Evolutionary conservation across 2,329 filamentous ascomycete species (phyloP).

Genomic region (Aspergillus sp.): DNA sequence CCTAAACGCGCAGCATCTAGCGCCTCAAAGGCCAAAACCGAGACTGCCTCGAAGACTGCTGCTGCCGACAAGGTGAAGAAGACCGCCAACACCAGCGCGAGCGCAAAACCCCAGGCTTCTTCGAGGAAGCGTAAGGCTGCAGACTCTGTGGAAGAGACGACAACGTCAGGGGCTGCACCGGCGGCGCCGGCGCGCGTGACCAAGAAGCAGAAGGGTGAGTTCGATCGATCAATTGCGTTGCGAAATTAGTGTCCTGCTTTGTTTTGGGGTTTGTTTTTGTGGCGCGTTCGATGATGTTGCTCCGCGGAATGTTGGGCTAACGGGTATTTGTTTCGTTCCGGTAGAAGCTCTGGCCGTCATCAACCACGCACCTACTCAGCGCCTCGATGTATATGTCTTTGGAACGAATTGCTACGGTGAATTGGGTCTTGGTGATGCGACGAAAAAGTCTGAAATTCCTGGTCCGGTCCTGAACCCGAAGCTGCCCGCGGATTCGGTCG

Average conservation of each 20-base stretch:
- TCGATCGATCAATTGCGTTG: neutral
- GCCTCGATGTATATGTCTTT: constrained; percentile 75
- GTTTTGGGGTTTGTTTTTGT: neutral
- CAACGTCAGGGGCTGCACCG: neutral
- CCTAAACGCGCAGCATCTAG: constrained; percentile 3
- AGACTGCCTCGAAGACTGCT: neutral
- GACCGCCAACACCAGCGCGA: neutral
- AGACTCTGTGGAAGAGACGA: constrained; percentile 3
- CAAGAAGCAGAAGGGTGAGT: constrained; percentile 14
- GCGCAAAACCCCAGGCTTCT: neutral
- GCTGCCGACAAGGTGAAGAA: neutral
- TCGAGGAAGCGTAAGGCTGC: constrained; percentile 12
- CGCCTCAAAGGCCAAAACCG: neutral
- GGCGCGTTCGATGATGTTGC: neutral
- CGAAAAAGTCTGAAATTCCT: constrained; percentile 65
- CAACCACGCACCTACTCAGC: constrained; percentile 56
- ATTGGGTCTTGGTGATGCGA: constrained; percentile 72
- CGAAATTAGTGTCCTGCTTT: neutral
- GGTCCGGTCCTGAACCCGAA: constrained; percentile 68
- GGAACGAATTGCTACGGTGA: constrained; percentile 76
- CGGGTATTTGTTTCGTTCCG: neutral
- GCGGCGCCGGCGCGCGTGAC: constrained; percentile 1
- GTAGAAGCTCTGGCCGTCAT: constrained; percentile 7
- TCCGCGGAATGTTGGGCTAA: neutral
- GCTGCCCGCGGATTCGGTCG: constrained; percentile 56